Conservation (phyloP, 371 early-diverging fungal species). For the Lichtheimia ramosa region DNA sequence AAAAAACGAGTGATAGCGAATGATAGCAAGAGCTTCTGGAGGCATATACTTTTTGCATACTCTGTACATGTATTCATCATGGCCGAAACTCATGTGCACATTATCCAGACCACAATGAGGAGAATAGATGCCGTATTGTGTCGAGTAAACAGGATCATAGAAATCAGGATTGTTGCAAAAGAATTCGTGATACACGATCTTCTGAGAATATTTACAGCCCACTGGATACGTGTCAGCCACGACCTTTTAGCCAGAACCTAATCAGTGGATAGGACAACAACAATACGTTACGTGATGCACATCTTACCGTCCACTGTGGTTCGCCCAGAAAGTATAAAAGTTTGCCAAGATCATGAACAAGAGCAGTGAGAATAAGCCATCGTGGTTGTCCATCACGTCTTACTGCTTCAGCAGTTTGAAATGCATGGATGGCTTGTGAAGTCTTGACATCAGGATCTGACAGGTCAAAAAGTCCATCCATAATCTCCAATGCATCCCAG, state of each 20-base stretch:
- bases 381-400: constrained; percentile 49
- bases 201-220: constrained; percentile 19
- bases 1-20: constrained; percentile 63
- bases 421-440: constrained; percentile 53
- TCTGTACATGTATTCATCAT: constrained; percentile 61
- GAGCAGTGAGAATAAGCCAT: constrained; percentile 53
- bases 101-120: constrained; percentile 54
- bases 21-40: constrained; percentile 44
- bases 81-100: constrained; percentile 56
- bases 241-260: not conserved
- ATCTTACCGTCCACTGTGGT: constrained; percentile 54
- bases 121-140: constrained; percentile 52
- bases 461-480: constrained; percentile 52
- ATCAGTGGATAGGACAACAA: constrained; percentile 1
- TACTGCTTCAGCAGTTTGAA: constrained; percentile 62
- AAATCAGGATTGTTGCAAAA: constrained; percentile 51
- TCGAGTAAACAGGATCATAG: constrained; percentile 29
- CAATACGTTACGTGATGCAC: not conserved
- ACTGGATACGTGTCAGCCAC: constrained; percentile 19
- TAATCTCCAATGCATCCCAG: constrained; percentile 54
- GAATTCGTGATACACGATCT: constrained; percentile 47
- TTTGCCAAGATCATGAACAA: constrained; percentile 66
- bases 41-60: constrained; percentile 56
- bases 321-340: constrained; percentile 48
- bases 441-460: constrained; percentile 50